Percentiles rank a stretch among this genome's conserved stretches.
phyloP scores from a whole-genome alignment of 768 basidiomycete species.

The Mycena latifolia region DNA sequence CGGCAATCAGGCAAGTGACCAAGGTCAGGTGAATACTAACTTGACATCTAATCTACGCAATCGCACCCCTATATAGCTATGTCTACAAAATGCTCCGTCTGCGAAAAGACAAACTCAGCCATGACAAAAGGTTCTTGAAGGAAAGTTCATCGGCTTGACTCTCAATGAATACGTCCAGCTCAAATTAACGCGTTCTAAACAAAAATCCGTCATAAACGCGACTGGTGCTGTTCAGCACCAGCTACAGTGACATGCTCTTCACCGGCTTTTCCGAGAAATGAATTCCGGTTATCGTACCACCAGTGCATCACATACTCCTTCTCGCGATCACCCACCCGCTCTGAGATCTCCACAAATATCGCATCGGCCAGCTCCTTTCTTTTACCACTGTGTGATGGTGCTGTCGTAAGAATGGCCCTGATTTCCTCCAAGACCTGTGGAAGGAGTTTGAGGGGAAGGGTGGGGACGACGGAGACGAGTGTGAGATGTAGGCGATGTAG shows the following conservation, averaged over 20 bases:
- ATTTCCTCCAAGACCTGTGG: conserved; percentile 66
- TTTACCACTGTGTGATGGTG: conserved; percentile 39
- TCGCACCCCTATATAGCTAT: no score
- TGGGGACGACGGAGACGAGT: conserved; percentile 74
- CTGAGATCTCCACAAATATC: conserved; percentile 73
- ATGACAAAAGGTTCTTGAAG: no score
- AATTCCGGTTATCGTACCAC: conserved; percentile 70
- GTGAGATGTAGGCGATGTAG: conserved; percentile 72
- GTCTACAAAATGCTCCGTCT: no score
- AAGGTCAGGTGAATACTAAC: background rate
- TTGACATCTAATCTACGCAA: no score
- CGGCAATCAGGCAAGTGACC: background rate
- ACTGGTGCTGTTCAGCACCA: background rate
- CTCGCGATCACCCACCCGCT: conserved; percentile 75
- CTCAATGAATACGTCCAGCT: no score
- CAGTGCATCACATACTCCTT: conserved; percentile 76
- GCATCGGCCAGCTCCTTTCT: conserved; percentile 64
- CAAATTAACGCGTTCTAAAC: no score
- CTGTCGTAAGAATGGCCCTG: conserved; percentile 45
- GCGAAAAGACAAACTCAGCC: no score
- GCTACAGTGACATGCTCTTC: background rate
- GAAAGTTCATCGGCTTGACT: no score
- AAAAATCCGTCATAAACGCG: conserved; percentile 62
- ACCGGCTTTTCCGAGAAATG: conserved; percentile 11
- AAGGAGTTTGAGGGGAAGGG: conserved; percentile 70